Evolutionary conservation across 495 filamentous ascomycete genomes (phyloP).

Genomic region (Clohesyomyces aquaticus): DNA sequence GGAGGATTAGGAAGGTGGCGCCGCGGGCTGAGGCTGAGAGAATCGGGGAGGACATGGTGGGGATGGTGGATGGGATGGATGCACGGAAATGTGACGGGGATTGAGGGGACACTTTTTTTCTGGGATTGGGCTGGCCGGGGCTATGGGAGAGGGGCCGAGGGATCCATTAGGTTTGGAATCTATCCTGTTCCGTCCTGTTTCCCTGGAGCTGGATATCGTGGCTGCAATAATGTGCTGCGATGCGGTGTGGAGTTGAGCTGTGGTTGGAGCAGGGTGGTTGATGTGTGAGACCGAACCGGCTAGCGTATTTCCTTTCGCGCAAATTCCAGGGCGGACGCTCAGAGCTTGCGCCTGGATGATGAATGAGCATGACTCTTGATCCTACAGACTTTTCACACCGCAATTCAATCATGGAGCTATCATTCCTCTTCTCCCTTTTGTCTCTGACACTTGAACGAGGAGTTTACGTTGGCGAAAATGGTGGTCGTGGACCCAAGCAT

Average conservation of each 20-base stretch:
- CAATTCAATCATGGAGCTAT: constrained; percentile 5
- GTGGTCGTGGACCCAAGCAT: constrained; percentile 34
- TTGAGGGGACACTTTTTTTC: too few relatives aligned
- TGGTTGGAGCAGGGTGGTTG: background rate
- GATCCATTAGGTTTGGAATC: too few relatives aligned
- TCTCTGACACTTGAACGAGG: too few relatives aligned
- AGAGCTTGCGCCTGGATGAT: too few relatives aligned
- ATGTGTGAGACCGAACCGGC: background rate
- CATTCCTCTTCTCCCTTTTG: too few relatives aligned
- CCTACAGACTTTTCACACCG: background rate
- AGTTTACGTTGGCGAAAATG: constrained; percentile 23
- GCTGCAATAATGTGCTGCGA: background rate
- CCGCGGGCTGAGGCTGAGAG: constrained; percentile 63
- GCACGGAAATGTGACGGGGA: background rate
- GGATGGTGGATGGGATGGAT: background rate
- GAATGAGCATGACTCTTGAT: background rate
- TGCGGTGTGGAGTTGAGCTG: background rate
- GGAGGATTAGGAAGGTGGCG: constrained; percentile 80
- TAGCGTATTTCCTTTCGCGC: constrained; percentile 8
- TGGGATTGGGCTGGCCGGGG: too few relatives aligned
- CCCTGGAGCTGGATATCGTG: too few relatives aligned
- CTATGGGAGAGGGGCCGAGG: too few relatives aligned
- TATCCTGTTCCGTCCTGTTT: too few relatives aligned
- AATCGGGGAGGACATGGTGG: constrained; percentile 41
- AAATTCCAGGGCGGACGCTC: too few relatives aligned